Evolutionary conservation across 306 rosid species (phyloP), one percentile per base, ranked within the genome.

Genomic region (Vigna unguiculata): DNA sequence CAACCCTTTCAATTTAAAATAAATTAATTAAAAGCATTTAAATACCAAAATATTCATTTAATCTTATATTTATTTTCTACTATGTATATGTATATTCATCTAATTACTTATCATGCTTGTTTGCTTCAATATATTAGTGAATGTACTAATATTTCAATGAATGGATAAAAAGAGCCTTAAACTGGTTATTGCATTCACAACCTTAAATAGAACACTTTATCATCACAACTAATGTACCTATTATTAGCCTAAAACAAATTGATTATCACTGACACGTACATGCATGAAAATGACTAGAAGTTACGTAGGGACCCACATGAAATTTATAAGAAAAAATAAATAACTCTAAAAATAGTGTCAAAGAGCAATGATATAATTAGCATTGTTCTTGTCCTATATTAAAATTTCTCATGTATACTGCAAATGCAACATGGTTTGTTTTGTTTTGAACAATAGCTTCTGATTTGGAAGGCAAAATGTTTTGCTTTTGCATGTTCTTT

Each of bases 391-490:
- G 49, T 40, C 45, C 51, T 66, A 51, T 25, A 78, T 51, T 69
- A 7, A 52, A 75, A 57, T 28, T 13, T 14, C 47, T 17, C 48
- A 43, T 14, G 34, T 13, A 41, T 22, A 69, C 49, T 59, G 12
- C 20, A 78, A 68, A 49, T 60, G 30, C 74, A 73, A 73, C 77
- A 74, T 69, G 69, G 58, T 80, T 80, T 48, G 79, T 55, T 75
- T 40, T 25, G 61, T 41, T 60, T 45, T 59, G 2, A 34, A 75
- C 43, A 25, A 48, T 48, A 65, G 59, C n/a, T 72, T 40, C 54
- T 77, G 81, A 47, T 75, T 24, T 58, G 83, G 81, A 82, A 76
- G 75, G 47, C 70, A 77, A 76, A 72, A 71, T 83, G 82, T 53
- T 13, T 71, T 5, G 32, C 49, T 30, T 32, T 19, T 83, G 84